Evolutionary conservation across 2,329 filamentous ascomycete species (phyloP).

Genomic region (Bipolaris zeicola): DNA sequence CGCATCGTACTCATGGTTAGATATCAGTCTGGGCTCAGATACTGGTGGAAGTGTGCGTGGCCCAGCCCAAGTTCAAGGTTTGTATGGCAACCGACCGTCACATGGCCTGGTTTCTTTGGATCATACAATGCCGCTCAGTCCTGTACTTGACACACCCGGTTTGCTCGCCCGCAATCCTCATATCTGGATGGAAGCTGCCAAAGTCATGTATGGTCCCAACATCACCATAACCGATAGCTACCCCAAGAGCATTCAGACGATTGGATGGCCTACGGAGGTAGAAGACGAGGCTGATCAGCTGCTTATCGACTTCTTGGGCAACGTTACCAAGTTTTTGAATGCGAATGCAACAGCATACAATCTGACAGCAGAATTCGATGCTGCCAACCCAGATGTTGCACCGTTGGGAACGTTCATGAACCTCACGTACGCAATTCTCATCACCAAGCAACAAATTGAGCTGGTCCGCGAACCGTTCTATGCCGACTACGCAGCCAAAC

Average conservation of each 20-base stretch:
- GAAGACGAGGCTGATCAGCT: constrained; percentile 45
- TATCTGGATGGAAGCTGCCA: constrained; percentile 52
- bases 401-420: constrained; percentile 49
- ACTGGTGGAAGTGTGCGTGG: constrained; percentile 58
- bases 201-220: constrained; percentile 54
- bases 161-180: constrained; percentile 54
- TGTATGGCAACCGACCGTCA: constrained; percentile 58
- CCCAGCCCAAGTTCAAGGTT: constrained; percentile 56
- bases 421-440: constrained; percentile 55
- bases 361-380: constrained; percentile 45
- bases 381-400: constrained; percentile 38
- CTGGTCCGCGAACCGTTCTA: constrained; percentile 58
- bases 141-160: constrained; percentile 56
- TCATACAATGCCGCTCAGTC: constrained; percentile 56
- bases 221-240: constrained; percentile 52
- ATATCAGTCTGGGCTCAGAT: constrained; percentile 57
- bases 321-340: constrained; percentile 51
- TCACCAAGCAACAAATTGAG: constrained; percentile 55
- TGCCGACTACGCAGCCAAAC: constrained; percentile 54
- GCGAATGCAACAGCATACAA: constrained; percentile 48
- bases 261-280: constrained; percentile 49
- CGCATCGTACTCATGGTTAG: constrained; percentile 56
- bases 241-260: constrained; percentile 51
- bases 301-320: constrained; percentile 51
- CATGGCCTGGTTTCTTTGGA: constrained; percentile 55